Evolutionary conservation across 495 filamentous ascomycete genomes (phyloP), one percentile per base, ranked within the genome.

Genomic region (Chaetomium cochliodes): DNA sequence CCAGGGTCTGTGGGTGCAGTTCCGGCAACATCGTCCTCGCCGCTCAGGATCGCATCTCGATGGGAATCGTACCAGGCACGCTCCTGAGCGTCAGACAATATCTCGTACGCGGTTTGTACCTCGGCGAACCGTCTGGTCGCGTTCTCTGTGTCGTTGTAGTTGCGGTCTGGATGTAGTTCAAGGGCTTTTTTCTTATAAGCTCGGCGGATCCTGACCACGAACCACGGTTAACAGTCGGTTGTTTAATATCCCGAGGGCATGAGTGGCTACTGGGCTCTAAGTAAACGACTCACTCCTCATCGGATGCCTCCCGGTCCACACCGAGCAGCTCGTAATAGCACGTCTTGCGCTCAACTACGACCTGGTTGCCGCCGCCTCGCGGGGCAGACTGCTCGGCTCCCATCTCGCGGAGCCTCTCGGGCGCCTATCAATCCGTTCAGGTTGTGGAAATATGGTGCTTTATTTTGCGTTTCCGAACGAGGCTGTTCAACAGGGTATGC

Each of bases 21-120:
- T 16, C 68, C 77, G 39, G 77, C 74, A 18, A 73, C 75, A 49
- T 74, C 81, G 52, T 86, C 81, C 58, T 85, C 81, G 16, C 85
- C 87, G 2, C 85, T 82, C 57, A 97, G 79, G 55, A 98, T 92
- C 16, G 87, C 87, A 66, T 92, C 88, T 58, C 91, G 88, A 70
- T 99, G 94, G 25, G 92, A 90, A 71, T 99, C 93, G 75, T 99
- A 99, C 94, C 94, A 98, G 11, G 93, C 88, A 53, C 96, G 87
- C 74, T 99, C 94, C 73, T 98, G 93, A 9, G 91, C 87, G 74
- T 99, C 96, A 18, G 92, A 96, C 3, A 99, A 87, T 23, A 98
- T 86, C 72, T 98, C 92, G 75, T 98, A 96, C 44, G 94, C 94
- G 12, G 92, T 83, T 73, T 97, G 93, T 26, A 98, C 84, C 69